Conservation (phyloP, 768 basidiomycete genomes). For the Mycena floridula region DNA sequence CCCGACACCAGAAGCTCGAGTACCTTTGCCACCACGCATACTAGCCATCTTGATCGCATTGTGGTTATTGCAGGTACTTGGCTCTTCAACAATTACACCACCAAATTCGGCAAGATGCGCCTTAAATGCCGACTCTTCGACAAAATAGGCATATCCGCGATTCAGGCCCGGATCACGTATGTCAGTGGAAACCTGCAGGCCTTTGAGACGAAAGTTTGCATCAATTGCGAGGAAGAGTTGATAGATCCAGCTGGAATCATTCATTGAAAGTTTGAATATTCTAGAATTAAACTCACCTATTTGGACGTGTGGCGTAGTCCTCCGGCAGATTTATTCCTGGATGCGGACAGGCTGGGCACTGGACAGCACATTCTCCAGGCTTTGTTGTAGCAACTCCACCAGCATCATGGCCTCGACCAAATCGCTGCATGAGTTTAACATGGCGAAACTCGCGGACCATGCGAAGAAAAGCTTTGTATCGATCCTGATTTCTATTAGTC, state of each 20-base stretch:
- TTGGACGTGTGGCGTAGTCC: no score
- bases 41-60: constrained; percentile 16
- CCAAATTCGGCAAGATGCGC: constrained; percentile 11
- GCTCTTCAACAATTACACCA: constrained; percentile 13
- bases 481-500: no score
- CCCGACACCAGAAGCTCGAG: constrained; percentile 14
- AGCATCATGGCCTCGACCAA: no score
- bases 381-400: no score
- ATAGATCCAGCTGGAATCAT: constrained; percentile 20
- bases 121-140: constrained; percentile 15
- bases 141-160: constrained; percentile 20
- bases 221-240: constrained; percentile 20
- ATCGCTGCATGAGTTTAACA: no score
- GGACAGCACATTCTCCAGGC: no score
- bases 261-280: no score
- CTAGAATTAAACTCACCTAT: no score
- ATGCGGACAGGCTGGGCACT: no score
- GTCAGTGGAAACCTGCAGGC: constrained; percentile 16
- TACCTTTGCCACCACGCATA: constrained; percentile 11
- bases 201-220: constrained; percentile 25
- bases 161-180: constrained; percentile 20
- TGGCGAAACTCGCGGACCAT: no score
- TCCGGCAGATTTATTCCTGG: no score
- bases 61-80: constrained; percentile 16
- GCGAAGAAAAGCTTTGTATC: no score